A percentile compares a stretch with the other conserved stretches of the same genome.
Evolutionary conservation across 2,329 filamentous ascomycete species (phyloP).

Genomic region (Colletotrichum shisoi): DNA sequence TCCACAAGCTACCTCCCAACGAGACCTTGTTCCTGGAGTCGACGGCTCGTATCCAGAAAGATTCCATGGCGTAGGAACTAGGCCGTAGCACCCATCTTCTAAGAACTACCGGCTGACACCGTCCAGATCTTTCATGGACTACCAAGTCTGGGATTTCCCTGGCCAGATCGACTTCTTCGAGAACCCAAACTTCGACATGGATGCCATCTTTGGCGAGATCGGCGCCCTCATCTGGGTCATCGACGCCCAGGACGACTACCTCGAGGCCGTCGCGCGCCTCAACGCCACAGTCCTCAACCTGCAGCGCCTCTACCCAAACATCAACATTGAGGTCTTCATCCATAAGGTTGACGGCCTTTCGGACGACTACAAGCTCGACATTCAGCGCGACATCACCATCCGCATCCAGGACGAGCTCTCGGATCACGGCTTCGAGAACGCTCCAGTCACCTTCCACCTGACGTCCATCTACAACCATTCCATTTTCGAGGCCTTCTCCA

Average conservation of each 20-base stretch:
- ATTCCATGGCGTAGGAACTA: constrained; percentile 83
- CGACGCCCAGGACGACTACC: constrained; percentile 96
- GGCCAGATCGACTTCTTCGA: constrained; percentile 91
- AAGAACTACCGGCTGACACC: constrained; percentile 3
- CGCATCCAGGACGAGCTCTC: constrained; percentile 95
- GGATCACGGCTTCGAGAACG: constrained; percentile 91
- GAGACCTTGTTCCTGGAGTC: constrained; percentile 97
- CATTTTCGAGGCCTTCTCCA: constrained; percentile 97
- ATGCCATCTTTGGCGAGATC: constrained; percentile 92
- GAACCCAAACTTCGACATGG: constrained; percentile 86
- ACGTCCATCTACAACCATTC: constrained; percentile 99
- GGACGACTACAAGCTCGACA: constrained; percentile 95
- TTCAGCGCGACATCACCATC: constrained; percentile 95
- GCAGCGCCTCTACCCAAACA: constrained; percentile 86
- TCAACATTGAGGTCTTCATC: constrained; percentile 98
- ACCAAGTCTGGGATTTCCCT: constrained; percentile 97
- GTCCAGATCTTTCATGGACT: constrained; percentile 94
- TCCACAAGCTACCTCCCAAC: constrained; percentile 94
- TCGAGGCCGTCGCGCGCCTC: constrained; percentile 85
- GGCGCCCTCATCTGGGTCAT: constrained; percentile 98
- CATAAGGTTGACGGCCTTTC: constrained; percentile 98
- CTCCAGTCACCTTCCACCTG: constrained; percentile 91
- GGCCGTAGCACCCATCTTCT: not conserved
- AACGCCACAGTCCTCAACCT: constrained; percentile 90
- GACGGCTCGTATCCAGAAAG: constrained; percentile 91